Evolutionary conservation across 1,284 basidiomycete species (phyloP), one percentile per base, ranked within the genome.

Genomic region (Microstroma glucosiphilum): DNA sequence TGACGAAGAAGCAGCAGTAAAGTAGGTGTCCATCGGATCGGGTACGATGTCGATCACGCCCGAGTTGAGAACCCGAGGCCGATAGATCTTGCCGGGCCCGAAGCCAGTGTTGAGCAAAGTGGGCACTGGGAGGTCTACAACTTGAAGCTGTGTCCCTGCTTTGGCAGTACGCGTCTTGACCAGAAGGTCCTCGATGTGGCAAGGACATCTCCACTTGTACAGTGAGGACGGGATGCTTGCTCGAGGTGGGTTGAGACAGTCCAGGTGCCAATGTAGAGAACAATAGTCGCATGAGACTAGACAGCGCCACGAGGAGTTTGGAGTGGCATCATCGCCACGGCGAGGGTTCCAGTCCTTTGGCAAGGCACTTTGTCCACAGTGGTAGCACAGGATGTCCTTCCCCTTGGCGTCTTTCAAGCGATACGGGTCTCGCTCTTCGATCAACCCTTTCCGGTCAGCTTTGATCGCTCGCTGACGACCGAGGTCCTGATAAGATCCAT

Each of bases 121-220:
- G 9, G 69, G 66, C n/a, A 71, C 55, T 3, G 70, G 69, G 26
- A 69, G 58, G 40, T 66, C 66, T 30, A 76, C 40, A 13, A 61
- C 63, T 42, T 66, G 65, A 59, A 57, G 65, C 55, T 7, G 64
- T 40, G 55, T 62, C 64, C 55, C 37, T 17, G 61, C 60, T 12
- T 71, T 67, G 46, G 71, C 69, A 15, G 79, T 59, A 30, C 70
- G 59, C n/a, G 62, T 53, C 60, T 71, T 62, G 37, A 72, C 73
- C 66, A 89, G 80, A 62, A 89, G 84, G 66, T 87, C 86, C 65
- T 94, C 90, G 30, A 87, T 87, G 78, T 98, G 94, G 73, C 92
- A 91, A 1, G 96, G 96, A 81, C 94, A 99, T 91, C 94, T 96
- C 94, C 96, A 99, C 80, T 93, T 96, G 82, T 88, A 88, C 68